phyloP scores from a whole-genome alignment of 176 grass and related monocot genomes.

The Oryza coarctata region DNA sequence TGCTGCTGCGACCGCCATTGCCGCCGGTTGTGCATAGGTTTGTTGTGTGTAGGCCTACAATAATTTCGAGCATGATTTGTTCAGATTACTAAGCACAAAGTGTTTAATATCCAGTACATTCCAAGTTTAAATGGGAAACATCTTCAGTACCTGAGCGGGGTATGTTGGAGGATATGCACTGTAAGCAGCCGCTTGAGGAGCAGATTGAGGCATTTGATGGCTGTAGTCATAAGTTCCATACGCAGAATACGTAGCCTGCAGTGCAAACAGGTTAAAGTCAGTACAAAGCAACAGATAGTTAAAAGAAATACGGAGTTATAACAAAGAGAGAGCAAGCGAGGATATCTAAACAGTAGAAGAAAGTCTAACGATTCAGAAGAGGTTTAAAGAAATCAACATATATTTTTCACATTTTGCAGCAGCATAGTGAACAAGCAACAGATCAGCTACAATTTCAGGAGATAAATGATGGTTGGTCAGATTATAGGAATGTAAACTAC shows the following conservation, averaged over 20 bases:
- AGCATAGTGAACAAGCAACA: background rate
- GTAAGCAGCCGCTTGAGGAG: conserved; percentile 64
- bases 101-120: background rate
- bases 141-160: conserved; percentile 54
- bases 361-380: background rate
- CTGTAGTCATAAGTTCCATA: conserved; percentile 69
- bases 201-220: conserved; percentile 60
- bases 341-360: background rate
- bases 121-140: conserved; percentile 15
- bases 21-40: conserved; percentile 57
- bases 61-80: background rate
- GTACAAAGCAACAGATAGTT: conserved; percentile 15
- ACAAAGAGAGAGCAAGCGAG: background rate
- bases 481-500: conserved; percentile 29
- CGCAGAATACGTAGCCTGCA: conserved; percentile 56
- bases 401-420: background rate
- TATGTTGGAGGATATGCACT: conserved; percentile 72
- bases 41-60: conserved; percentile 62
- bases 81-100: background rate
- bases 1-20: conserved; percentile 35
- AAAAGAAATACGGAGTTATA: background rate
- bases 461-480: background rate
- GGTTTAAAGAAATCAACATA: background rate
- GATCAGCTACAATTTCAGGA: background rate
- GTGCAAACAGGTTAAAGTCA: background rate